phyloP scores from a whole-genome alignment of 2,329 filamentous ascomycete species.

The Ceratocystis alfenasii region DNA sequence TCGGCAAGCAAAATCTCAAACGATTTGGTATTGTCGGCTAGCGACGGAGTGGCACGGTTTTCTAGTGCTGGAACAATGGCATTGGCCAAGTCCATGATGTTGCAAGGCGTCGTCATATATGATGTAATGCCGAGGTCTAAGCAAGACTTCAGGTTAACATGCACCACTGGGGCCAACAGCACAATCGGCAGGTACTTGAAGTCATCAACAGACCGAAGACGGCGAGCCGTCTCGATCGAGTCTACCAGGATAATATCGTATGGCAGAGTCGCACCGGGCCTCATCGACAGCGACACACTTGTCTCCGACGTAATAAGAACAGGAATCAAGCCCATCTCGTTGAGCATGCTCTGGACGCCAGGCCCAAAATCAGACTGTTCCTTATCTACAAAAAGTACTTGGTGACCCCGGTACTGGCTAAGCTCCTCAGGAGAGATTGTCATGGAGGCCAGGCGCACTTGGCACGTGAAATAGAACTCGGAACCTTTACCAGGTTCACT shows the following conservation, averaged over 20 bases:
- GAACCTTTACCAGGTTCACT: conserved; percentile 85
- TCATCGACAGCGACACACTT: conserved; percentile 46
- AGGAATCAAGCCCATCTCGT: conserved; percentile 65
- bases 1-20: conserved; percentile 93
- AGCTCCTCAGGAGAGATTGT: conserved; percentile 69
- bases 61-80: conserved; percentile 92
- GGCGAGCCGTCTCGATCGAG: conserved; percentile 79
- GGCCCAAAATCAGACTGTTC: conserved; percentile 64
- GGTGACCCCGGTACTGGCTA: conserved; percentile 80
- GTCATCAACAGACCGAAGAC: conserved; percentile 74
- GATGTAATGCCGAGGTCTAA: conserved; percentile 94
- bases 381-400: conserved; percentile 90
- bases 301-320: conserved; percentile 72
- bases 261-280: conserved; percentile 47
- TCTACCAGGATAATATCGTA: conserved; percentile 97
- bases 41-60: conserved; percentile 78
- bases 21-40: conserved; percentile 86
- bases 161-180: conserved; percentile 74
- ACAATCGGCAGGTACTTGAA: conserved; percentile 98
- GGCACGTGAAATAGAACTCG: conserved; percentile 92
- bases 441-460: conserved; percentile 70
- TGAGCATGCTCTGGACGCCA: conserved; percentile 68
- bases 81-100: conserved; percentile 87
- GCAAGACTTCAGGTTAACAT: conserved; percentile 85
- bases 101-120: conserved; percentile 95